Base-by-base conservation (phyloP, 768 basidiomycete species). In the Lentinula edodes region DNA sequence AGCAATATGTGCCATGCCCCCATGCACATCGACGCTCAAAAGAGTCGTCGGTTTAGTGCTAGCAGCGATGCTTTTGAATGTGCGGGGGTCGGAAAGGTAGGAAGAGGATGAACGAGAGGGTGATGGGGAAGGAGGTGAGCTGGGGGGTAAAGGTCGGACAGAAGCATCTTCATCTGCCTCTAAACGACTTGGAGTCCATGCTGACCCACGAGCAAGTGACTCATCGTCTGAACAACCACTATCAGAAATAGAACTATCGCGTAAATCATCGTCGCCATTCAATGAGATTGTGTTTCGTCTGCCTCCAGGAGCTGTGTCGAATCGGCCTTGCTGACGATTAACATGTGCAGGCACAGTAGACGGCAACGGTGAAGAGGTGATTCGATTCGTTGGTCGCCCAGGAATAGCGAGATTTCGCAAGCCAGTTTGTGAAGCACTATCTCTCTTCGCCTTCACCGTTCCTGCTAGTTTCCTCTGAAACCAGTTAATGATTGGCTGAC, bases 151-250 rank as follows among this genome's bases (percentile, higher is more conserved):
- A 3, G 95, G 94, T 35, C 94, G 85, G 15, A 97, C 73, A 41
- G 93, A 96, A 9, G 96, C 96, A 69, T 97, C 94, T 60, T 97
- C 96, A 70, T 98, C 95, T 15, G 94, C 95, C 73, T 93, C 93
- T 35, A 81, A 79, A 65, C 88, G 90, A 15, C 84, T 77, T 46
- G 89, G 91, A 7, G 91, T 92, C 88, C 90, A 92, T 50, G 83
- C 82, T 3, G 91, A 93, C 63, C 89, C 87, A 55, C 85, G 82
- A 51, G 88, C 87, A 58, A 82, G 70, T 23, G 86, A 90, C 18
- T 77, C 75, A 58, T 76, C 80, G 36, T 78, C 65, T 28, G 80
- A 80, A 34, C 75, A 73, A 18, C 78, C 81, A 50, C 82, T 85
- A 53, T 76, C 76, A 56, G n/a, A 72, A 68, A 55, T 70, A 64